Evolutionary conservation across 2,329 filamentous ascomycete genomes (phyloP).

Genomic region (Aspergillus sp.): DNA sequence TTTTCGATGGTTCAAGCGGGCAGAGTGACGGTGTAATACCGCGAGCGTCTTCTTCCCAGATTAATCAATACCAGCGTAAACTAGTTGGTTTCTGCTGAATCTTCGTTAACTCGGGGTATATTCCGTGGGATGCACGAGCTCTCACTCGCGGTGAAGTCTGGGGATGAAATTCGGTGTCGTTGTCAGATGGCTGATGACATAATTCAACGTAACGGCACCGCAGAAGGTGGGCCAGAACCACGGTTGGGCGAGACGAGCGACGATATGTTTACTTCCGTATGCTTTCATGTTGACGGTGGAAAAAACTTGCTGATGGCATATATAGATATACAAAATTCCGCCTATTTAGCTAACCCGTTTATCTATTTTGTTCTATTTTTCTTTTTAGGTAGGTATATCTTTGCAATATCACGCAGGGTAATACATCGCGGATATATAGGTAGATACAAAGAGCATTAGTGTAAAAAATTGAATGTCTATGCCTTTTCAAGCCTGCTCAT

Average conservation of each 20-base stretch:
- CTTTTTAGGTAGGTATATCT: too few species aligned
- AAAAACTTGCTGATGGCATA: too few species aligned
- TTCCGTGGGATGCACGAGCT: too few species aligned
- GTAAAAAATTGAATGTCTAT: too few species aligned
- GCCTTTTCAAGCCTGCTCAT: neutral
- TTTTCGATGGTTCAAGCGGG: neutral
- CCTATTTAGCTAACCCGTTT: too few species aligned
- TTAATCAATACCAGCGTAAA: too few species aligned
- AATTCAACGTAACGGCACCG: constrained; percentile 18
- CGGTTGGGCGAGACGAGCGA: neutral
- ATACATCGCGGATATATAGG: too few species aligned
- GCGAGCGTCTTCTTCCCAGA: neutral
- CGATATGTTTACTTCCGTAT: neutral
- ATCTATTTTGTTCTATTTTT: neutral
- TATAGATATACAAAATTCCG: too few species aligned
- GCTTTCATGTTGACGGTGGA: too few species aligned
- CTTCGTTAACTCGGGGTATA: neutral
- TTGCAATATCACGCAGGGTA: too few species aligned
- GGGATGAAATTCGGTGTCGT: constrained; percentile 5
- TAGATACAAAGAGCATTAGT: neutral
- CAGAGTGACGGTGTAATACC: neutral
- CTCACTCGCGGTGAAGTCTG: neutral
- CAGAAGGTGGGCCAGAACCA: constrained; percentile 10
- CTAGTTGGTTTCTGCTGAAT: constrained; percentile 1
- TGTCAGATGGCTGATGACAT: constrained; percentile 19